Evolutionary conservation across 2,329 filamentous ascomycete genomes (phyloP), one percentile per base, ranked within the genome.

Genomic region (Shiraia sp.): DNA sequence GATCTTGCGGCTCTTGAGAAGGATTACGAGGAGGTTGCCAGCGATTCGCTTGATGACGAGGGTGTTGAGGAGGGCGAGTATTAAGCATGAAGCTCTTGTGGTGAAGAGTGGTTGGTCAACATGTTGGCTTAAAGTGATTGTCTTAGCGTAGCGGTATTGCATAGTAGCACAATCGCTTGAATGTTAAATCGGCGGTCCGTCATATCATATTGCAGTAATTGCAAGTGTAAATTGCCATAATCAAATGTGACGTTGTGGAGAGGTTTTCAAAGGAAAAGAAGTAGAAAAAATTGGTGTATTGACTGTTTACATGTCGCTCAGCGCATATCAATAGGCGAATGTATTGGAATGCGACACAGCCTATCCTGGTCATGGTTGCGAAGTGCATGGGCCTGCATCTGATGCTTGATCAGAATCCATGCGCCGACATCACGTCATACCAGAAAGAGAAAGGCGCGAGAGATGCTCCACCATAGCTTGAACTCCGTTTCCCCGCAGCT

Each of bases 1-100:
- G 88, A 93, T 69, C 78, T 93, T 47, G 88, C 88, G 50, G 88
- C 88, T 33, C 78, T 93, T 24, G 88, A 92, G 79, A 88, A 86
- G 77, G 88, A 92, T 63, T 92, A 92, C 68, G 87, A 91, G 16
- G 36, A 36, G 78, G 87, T 91, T 57, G 87, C 87, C 47, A 81
- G 78, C 67, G 87, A 91, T 72, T 66, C 60, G 26, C 76, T 85
- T 57, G 76, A 80, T 12, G 82, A 82, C 32, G 85, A 85, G 64
- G 79, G 74, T 36, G 67, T 59, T 25, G 63, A 65, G 39, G 83
- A 86, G 57, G 77, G 61, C 46, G 70, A 73, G 51, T 72, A 73
- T 54, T 72, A 70, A 59, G 55, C 47, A 45, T 59, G 50, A 61
- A 65, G 63, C 57, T 59, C 47, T 55, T 43, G 32, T 47, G 29